A percentile compares a stretch with the other conserved stretches of the same genome.
These are phyloP conservation scores for Kodamaea suecica DNA, from an alignment of 1,139 yeast species.

Conservation along the genomic window DNA sequence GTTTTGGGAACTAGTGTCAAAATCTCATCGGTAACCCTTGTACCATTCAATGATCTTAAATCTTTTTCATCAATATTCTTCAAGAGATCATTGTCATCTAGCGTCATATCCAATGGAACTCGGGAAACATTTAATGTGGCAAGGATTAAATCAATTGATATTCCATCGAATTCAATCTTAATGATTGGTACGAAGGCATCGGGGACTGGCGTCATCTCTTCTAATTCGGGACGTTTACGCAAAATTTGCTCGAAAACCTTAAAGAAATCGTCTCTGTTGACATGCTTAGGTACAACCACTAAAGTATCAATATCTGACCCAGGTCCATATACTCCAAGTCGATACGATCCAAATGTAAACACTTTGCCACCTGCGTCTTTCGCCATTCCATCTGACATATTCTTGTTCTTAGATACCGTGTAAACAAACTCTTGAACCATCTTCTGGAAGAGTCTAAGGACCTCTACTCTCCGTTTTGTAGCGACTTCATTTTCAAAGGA, in stretches of 20 bases:
- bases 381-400: constrained; percentile 98
- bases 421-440: constrained; percentile 79
- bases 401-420: constrained; percentile 70
- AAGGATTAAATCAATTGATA: constrained; percentile 84
- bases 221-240: constrained; percentile 70
- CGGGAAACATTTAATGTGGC: constrained; percentile 81
- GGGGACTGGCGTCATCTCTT: constrained; percentile 88
- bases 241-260: constrained; percentile 68
- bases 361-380: constrained; percentile 95
- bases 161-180: constrained; percentile 81
- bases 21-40: constrained; percentile 95
- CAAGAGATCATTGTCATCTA: constrained; percentile 80
- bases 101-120: constrained; percentile 68
- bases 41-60: constrained; percentile 85
- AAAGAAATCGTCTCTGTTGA: constrained; percentile 86
- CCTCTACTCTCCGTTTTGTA: constrained; percentile 74
- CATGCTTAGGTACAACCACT: constrained; percentile 94
- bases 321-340: constrained; percentile 95
- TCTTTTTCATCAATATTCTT: constrained; percentile 89
- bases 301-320: constrained; percentile 97
- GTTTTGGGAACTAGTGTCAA: constrained; percentile 87
- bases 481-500: constrained; percentile 87
- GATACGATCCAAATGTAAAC: constrained; percentile 90
- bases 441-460: constrained; percentile 65
- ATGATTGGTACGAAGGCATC: constrained; percentile 97